Evolutionary conservation across 768 basidiomycete species (phyloP).

Genomic region (Termitomyces bulborhizus): DNA sequence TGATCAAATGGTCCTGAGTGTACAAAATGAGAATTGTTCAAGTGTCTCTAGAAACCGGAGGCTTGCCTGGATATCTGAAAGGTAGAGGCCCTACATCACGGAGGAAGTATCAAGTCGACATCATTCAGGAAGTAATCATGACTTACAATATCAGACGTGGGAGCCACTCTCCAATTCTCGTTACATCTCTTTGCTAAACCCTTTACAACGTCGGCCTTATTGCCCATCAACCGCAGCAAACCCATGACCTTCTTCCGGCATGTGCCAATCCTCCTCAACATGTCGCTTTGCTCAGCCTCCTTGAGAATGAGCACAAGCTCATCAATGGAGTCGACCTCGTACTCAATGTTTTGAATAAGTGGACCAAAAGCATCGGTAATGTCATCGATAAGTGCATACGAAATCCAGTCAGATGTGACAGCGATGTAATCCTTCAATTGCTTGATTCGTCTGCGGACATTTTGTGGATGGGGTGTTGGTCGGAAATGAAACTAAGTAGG

Average conservation of each 20-base stretch:
- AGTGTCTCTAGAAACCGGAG: not conserved
- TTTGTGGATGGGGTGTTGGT: conserved; percentile 95
- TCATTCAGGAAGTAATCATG: not conserved
- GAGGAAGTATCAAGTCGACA: not conserved
- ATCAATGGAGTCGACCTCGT: conserved; percentile 98
- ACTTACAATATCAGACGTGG: conserved; percentile 91
- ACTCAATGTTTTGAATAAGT: conserved; percentile 96
- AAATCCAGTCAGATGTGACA: conserved; percentile 99
- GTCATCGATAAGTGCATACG: conserved; percentile 98
- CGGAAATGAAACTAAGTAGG: conserved; percentile 85
- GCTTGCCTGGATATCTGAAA: conserved; percentile 85
- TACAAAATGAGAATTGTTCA: not conserved
- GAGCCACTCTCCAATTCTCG: conserved; percentile 98
- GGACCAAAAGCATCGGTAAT: conserved; percentile 99
- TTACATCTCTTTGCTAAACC: conserved; percentile 97
- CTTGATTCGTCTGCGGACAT: conserved; percentile 95
- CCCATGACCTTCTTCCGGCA: conserved; percentile 99
- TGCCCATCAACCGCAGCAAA: conserved; percentile 91
- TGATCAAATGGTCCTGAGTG: conserved; percentile 88
- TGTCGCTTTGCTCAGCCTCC: conserved; percentile 94
- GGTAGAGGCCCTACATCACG: conserved; percentile 70
- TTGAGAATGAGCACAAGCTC: conserved; percentile 96
- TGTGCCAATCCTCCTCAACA: conserved; percentile 94
- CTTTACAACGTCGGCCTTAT: conserved; percentile 99
- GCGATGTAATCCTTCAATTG: conserved; percentile 98